phyloP scores from a whole-genome alignment of 2,329 filamentous ascomycete species.

The Chrysoporthe cubensis region DNA sequence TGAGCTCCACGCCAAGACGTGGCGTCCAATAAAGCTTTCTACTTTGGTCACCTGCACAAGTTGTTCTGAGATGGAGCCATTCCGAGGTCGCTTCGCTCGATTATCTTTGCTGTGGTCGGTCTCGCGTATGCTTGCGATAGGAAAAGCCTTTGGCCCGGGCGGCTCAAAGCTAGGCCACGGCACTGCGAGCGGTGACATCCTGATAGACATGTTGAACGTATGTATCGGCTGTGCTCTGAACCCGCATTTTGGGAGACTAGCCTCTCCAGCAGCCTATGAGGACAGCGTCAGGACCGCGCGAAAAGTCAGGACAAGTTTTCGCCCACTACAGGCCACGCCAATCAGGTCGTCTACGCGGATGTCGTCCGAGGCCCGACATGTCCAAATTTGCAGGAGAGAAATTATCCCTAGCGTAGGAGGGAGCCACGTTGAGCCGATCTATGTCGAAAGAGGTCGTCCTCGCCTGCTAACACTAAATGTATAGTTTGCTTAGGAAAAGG shows the following conservation, averaged over 20 bases:
- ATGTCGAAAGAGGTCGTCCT: neutral
- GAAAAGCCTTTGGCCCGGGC: neutral
- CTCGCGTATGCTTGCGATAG: neutral
- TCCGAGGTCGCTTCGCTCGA: neutral
- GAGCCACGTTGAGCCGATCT: neutral
- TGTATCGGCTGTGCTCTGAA: neutral
- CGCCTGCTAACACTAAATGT: neutral
- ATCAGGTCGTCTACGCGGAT: neutral
- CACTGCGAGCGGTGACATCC: neutral
- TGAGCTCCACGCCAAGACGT: slow-evolving; percentile 1
- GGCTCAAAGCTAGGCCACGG: neutral
- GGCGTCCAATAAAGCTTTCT: neutral
- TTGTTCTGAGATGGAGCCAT: neutral
- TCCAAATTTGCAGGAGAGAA: neutral
- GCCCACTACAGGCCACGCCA: neutral
- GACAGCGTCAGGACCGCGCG: neutral
- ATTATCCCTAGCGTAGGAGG: neutral
- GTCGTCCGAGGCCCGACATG: neutral
- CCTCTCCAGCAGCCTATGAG: neutral
- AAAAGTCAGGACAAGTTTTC: neutral
- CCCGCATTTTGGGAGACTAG: neutral
- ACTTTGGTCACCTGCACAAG: neutral
- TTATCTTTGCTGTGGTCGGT: neutral
- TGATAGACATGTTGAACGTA: neutral
- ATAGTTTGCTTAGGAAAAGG: too few species aligned